Evolutionary conservation across 164 flowering plant species (phyloP).

Genomic region (Vitis labrusca): DNA sequence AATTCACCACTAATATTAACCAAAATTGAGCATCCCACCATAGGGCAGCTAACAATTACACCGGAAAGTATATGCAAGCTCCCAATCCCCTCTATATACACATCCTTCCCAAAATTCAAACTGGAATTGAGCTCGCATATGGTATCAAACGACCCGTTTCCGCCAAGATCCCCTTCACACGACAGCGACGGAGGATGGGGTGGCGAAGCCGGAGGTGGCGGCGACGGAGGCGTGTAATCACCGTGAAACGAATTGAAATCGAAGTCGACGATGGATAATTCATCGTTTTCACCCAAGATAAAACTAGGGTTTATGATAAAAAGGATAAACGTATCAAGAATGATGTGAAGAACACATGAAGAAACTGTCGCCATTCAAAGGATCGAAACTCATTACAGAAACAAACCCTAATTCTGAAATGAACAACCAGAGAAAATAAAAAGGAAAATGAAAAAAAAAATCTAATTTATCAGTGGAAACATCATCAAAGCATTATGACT

Average conservation of each 20-base stretch:
- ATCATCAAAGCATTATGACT: neutral
- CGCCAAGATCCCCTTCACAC: slow-evolving; percentile 61
- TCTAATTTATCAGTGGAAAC: neutral
- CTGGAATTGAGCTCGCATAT: slow-evolving; percentile 47
- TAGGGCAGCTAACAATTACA: slow-evolving; percentile 48
- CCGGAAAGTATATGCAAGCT: slow-evolving; percentile 51
- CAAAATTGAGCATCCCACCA: slow-evolving; percentile 47
- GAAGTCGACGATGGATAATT: slow-evolving; percentile 30
- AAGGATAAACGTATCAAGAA: slow-evolving; percentile 4
- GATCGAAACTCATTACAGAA: slow-evolving; percentile 19
- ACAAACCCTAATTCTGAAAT: neutral
- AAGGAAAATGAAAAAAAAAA: neutral
- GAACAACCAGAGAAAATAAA: neutral
- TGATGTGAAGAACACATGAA: neutral
- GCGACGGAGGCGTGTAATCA: slow-evolving; percentile 72
- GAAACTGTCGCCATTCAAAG: slow-evolving; percentile 25
- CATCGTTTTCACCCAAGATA: slow-evolving; percentile 16
- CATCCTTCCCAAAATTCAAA: slow-evolving; percentile 43
- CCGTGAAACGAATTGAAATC: slow-evolving; percentile 32
- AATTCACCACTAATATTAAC: slow-evolving; percentile 58
- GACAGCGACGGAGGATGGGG: slow-evolving; percentile 55
- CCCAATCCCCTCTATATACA: slow-evolving; percentile 64
- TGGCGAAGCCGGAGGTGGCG: slow-evolving; percentile 54
- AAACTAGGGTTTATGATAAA: slow-evolving; percentile 5
- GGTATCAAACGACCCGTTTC: slow-evolving; percentile 64